Conservation (phyloP, 306 rosid genomes). For the Dryas drummondii region DNA sequence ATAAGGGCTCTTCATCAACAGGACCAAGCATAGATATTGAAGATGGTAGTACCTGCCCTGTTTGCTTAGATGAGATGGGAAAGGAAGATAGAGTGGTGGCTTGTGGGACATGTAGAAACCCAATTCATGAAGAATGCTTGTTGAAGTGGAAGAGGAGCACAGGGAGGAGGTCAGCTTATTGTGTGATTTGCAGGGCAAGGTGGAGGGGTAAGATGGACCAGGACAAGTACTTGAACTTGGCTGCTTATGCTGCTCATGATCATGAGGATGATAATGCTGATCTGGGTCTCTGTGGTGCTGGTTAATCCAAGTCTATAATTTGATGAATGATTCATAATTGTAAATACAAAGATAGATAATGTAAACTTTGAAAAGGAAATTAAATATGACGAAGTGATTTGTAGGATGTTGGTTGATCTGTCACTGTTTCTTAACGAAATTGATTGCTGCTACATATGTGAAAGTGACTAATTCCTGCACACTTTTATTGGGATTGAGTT, state of each 20-base stretch:
- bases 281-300: constrained; percentile 10
- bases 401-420: background rate
- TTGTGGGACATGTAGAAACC: constrained; percentile 71
- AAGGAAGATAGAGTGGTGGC: constrained; percentile 58
- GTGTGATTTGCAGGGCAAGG: constrained; percentile 88
- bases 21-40: constrained; percentile 35
- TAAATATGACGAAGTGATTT: background rate
- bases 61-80: constrained; percentile 78
- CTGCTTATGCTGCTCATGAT: constrained; percentile 51
- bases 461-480: background rate
- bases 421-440: background rate
- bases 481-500: background rate
- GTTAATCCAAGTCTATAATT: background rate
- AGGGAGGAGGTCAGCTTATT: constrained; percentile 55
- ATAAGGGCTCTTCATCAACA: background rate
- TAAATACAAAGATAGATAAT: background rate
- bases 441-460: background rate
- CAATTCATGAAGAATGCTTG: constrained; percentile 76
- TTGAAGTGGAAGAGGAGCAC: constrained; percentile 68
- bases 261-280: constrained; percentile 20
- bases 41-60: constrained; percentile 64
- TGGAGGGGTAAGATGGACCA: constrained; percentile 53
- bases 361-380: background rate
- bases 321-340: background rate
- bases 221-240: constrained; percentile 65